phyloP scores from a whole-genome alignment of 2,329 filamentous ascomycete species.

The Phialophora expanda region DNA sequence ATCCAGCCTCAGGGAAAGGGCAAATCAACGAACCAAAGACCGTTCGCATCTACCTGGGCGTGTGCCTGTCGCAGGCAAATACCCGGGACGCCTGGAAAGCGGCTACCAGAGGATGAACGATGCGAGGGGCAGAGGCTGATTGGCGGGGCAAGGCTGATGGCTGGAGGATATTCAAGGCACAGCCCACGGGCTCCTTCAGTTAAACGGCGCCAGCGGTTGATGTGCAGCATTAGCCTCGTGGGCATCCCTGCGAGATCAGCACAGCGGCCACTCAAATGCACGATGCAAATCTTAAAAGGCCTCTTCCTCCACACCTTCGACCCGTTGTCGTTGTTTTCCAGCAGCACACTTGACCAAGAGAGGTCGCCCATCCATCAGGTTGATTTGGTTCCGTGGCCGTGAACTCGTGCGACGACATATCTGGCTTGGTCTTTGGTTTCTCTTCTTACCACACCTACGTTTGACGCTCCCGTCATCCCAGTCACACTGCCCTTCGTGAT shows the following conservation, averaged over 20 bases:
- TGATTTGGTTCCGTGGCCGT: constrained; percentile 1
- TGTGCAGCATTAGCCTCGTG: constrained; percentile 19
- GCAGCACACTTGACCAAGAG: constrained; percentile 8
- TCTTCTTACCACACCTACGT: constrained; percentile 8
- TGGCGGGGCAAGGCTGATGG: constrained; percentile 20
- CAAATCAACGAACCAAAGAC: constrained; percentile 6
- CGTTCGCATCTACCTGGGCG: neutral
- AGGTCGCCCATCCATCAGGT: neutral
- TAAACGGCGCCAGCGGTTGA: constrained; percentile 8
- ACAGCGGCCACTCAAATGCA: constrained; percentile 23
- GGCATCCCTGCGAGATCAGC: constrained; percentile 26
- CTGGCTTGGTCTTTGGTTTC: no score
- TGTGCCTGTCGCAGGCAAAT: constrained; percentile 12
- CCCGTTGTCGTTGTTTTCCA: constrained; percentile 6
- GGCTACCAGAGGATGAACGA: constrained; percentile 10
- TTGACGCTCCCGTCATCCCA: constrained; percentile 19
- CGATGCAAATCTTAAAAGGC: constrained; percentile 16
- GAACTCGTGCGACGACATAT: constrained; percentile 11
- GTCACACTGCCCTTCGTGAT: neutral
- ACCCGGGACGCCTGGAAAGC: constrained; percentile 1
- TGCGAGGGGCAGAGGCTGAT: constrained; percentile 17
- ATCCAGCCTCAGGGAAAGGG: constrained; percentile 20
- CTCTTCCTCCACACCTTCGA: constrained; percentile 9
- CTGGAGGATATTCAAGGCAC: constrained; percentile 12
- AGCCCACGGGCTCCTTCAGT: constrained; percentile 6